phyloP scores from a whole-genome alignment of 1,284 basidiomycete genomes.

The Cystobasidium slooffiae region DNA sequence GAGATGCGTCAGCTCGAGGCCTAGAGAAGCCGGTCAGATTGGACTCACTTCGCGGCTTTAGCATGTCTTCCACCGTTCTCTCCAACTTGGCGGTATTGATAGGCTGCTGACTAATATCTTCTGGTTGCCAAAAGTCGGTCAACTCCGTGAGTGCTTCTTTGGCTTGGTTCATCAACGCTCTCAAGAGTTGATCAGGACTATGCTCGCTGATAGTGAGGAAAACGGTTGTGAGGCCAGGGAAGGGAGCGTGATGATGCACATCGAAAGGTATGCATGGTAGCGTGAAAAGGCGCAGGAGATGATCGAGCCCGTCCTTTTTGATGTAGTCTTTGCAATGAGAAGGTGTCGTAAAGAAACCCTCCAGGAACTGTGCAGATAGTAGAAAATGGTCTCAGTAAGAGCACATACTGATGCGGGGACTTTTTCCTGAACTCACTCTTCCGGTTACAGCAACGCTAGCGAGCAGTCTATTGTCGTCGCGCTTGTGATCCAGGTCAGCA shows the following conservation, averaged over 20 bases:
- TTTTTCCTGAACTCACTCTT: constrained; percentile 49
- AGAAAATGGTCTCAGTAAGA: constrained; percentile 9
- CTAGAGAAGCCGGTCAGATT: not conserved
- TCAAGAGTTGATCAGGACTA: constrained; percentile 74
- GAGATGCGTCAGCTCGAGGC: not conserved
- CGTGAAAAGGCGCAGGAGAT: constrained; percentile 75
- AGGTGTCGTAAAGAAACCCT: constrained; percentile 88
- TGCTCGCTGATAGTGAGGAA: constrained; percentile 87
- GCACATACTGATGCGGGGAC: not conserved
- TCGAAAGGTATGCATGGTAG: constrained; percentile 88
- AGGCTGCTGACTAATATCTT: not conserved
- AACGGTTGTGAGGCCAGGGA: constrained; percentile 82
- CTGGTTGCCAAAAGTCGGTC: constrained; percentile 69
- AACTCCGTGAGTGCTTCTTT: constrained; percentile 72
- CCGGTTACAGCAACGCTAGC: constrained; percentile 46
- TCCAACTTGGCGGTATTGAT: constrained; percentile 8
- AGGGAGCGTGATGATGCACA: constrained; percentile 79
- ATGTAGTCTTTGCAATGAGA: constrained; percentile 90
- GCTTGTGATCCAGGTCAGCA: constrained; percentile 28
- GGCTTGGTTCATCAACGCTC: constrained; percentile 73
- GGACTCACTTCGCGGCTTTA: constrained; percentile 11
- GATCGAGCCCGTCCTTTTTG: constrained; percentile 73
- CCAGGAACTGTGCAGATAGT: constrained; percentile 69
- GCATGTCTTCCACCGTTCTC: constrained; percentile 22
- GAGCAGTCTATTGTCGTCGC: constrained; percentile 45